A percentile compares a stretch with the other conserved stretches of the same genome.
phyloP scores from a whole-genome alignment of 2,329 filamentous ascomycete genomes.

The Penicillium rolfsii region DNA sequence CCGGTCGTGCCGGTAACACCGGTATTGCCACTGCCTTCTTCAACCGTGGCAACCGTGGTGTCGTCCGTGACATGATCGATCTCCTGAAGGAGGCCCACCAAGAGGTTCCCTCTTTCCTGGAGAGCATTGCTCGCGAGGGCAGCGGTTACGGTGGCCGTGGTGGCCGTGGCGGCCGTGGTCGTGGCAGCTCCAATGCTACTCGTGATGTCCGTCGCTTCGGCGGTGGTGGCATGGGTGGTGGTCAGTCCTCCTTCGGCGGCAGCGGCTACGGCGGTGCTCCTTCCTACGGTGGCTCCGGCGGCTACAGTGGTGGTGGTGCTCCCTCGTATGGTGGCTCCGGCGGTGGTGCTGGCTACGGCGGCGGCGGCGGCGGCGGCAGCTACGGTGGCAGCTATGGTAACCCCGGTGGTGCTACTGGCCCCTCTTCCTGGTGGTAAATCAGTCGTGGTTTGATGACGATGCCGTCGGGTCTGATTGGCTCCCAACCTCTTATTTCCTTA shows the following conservation, averaged over 20 bases:
- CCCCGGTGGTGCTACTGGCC: slow-evolving; percentile 54
- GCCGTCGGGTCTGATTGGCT: slow-evolving; percentile 46
- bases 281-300: slow-evolving; percentile 41
- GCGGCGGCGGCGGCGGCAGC: slow-evolving; percentile 18
- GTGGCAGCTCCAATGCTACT: slow-evolving; percentile 61
- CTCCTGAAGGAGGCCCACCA: slow-evolving; percentile 98
- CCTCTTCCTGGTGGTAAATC: slow-evolving; percentile 58
- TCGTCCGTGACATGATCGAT: slow-evolving; percentile 95
- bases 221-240: slow-evolving; percentile 47
- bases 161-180: slow-evolving; percentile 73
- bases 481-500: slow-evolving; percentile 36
- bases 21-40: slow-evolving; percentile 99
- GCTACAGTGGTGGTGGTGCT: slow-evolving; percentile 32
- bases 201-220: slow-evolving; percentile 85
- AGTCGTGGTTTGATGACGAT: slow-evolving; percentile 46
- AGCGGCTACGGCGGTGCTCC: slow-evolving; percentile 31
- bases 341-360: slow-evolving; percentile 34
- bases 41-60: slow-evolving; percentile 98
- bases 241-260: slow-evolving; percentile 13
- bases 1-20: slow-evolving; percentile 98
- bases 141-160: slow-evolving; percentile 76
- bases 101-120: slow-evolving; percentile 89
- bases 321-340: slow-evolving; percentile 34
- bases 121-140: slow-evolving; percentile 95
- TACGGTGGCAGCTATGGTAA: slow-evolving; percentile 47